phyloP scores from a whole-genome alignment of 1,284 basidiomycete species.

The Ustilago bromivora region DNA sequence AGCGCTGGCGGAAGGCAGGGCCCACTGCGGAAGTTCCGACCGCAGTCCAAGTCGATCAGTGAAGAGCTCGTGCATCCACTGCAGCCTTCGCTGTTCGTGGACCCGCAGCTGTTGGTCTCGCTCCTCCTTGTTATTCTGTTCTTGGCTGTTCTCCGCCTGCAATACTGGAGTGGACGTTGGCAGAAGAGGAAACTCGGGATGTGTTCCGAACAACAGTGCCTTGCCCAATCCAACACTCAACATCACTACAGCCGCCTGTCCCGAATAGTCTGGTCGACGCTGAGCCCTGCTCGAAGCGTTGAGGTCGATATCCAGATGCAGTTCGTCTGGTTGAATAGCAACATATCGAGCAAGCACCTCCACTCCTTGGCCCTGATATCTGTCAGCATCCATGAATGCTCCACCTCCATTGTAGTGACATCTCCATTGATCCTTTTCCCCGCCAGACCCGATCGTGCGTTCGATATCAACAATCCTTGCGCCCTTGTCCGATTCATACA shows the following conservation, averaged over 20 bases:
- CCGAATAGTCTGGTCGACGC: constrained; percentile 32
- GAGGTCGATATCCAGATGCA: constrained; percentile 37
- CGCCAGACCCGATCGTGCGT: constrained; percentile 18
- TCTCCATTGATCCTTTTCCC: constrained; percentile 23
- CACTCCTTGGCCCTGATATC: constrained; percentile 48
- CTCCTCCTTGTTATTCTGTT: constrained; percentile 20
- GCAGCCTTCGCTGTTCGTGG: constrained; percentile 36
- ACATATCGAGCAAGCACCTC: constrained; percentile 71
- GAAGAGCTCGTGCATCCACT: constrained; percentile 42
- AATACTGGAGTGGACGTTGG: constrained; percentile 51
- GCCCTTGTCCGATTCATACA: constrained; percentile 73
- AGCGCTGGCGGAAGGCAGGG: background rate
- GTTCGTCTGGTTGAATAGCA: constrained; percentile 49
- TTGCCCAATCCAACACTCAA: constrained; percentile 75
- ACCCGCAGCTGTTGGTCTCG: constrained; percentile 23
- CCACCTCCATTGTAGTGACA: constrained; percentile 75
- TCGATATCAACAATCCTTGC: constrained; percentile 70
- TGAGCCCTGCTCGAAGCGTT: background rate
- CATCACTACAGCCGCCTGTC: constrained; percentile 73
- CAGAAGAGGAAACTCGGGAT: constrained; percentile 76
- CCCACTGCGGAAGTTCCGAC: constrained; percentile 45
- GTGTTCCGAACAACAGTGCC: constrained; percentile 76
- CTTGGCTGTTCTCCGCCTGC: constrained; percentile 34
- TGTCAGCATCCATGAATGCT: constrained; percentile 71
- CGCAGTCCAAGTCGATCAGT: constrained; percentile 28